Conservation (phyloP, 2,329 filamentous ascomycete genomes). For the Botrytis deweyae region DNA sequence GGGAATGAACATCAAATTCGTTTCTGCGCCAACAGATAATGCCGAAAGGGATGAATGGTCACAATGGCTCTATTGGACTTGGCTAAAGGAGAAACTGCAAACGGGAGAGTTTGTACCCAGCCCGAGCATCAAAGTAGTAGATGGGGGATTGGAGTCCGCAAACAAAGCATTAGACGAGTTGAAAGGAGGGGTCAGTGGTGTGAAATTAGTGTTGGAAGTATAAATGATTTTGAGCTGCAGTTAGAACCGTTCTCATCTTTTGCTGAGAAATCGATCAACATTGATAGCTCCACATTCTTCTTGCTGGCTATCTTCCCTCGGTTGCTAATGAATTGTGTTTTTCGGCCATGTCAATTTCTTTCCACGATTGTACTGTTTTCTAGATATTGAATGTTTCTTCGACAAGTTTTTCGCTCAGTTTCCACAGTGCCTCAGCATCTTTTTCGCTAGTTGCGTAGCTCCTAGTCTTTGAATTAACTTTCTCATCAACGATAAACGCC, state of each 20-base stretch:
- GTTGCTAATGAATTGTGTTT: not conserved
- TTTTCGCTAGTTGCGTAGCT: constrained; percentile 5
- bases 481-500: not conserved
- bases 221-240: constrained; percentile 10
- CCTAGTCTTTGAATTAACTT: not conserved
- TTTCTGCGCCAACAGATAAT: constrained; percentile 51
- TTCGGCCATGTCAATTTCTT: not conserved
- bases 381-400: not conserved
- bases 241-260: not conserved
- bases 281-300: not conserved
- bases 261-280: not conserved
- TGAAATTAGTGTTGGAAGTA: constrained; percentile 41
- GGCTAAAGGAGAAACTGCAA: constrained; percentile 32
- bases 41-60: constrained; percentile 41
- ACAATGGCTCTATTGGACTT: constrained; percentile 27
- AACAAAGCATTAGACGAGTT: constrained; percentile 45
- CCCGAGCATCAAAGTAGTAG: constrained; percentile 43
- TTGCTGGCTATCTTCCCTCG: not conserved
- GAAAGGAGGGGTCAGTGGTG: constrained; percentile 44
- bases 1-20: constrained; percentile 11
- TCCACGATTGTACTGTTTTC: not conserved
- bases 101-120: constrained; percentile 37
- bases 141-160: constrained; percentile 40
- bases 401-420: not conserved
- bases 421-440: not conserved